Percentiles rank a stretch among this genome's conserved stretches.
Evolutionary conservation across 257 asterid species (phyloP).

Genomic region (Verbascum thapsus): DNA sequence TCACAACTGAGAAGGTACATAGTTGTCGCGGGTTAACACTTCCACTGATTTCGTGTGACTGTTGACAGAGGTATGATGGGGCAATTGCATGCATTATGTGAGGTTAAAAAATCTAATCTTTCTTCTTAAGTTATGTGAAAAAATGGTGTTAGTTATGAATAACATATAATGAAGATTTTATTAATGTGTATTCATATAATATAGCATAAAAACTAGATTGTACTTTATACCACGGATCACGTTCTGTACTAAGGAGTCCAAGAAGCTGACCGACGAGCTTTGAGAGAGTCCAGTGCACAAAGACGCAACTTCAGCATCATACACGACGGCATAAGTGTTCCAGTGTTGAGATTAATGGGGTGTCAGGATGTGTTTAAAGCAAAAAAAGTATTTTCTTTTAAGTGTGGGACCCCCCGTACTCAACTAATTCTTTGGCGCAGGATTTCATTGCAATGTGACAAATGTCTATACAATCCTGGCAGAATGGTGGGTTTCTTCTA

Average conservation of each 20-base stretch:
- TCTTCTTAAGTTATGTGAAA: conserved; percentile 9
- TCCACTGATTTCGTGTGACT: conserved; percentile 10
- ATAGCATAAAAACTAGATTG: conserved; percentile 9
- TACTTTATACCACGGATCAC: conserved; percentile 16
- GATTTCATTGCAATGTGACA: conserved; percentile 59
- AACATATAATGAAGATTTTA: not conserved
- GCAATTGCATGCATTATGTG: conserved; percentile 14
- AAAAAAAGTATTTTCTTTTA: conserved; percentile 37
- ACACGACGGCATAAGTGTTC: conserved; percentile 33
- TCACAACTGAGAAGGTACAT: conserved; percentile 18
- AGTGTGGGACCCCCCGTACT: conserved; percentile 56
- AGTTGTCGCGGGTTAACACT: not conserved
- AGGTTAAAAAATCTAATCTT: conserved; percentile 20
- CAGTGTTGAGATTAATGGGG: conserved; percentile 49
- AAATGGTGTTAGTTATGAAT: conserved; percentile 10
- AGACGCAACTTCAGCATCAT: conserved; percentile 30
- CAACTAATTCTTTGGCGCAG: conserved; percentile 86
- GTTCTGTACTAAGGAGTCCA: conserved; percentile 23
- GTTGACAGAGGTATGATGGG: conserved; percentile 20
- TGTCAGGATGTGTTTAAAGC: conserved; percentile 43
- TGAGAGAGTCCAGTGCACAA: conserved; percentile 21
- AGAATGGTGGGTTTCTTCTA: conserved; percentile 57
- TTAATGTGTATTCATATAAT: conserved; percentile 6
- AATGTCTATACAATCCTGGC: conserved; percentile 52
- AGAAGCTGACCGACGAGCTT: conserved; percentile 30